Base-by-base conservation (phyloP, 257 asterid species). In the Fraxinus quadrangulata region DNA sequence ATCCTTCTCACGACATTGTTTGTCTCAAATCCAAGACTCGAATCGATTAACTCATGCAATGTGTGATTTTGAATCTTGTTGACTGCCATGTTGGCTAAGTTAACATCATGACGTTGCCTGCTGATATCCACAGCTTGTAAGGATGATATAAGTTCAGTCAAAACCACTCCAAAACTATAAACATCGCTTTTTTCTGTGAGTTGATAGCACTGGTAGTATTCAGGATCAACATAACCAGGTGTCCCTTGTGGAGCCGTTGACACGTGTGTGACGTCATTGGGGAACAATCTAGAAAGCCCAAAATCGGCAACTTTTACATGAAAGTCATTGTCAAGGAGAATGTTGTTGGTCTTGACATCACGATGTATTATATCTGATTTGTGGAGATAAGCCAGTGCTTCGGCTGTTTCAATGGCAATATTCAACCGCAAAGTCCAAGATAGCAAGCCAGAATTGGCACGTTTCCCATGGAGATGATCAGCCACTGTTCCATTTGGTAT, bases 241-340 rank as follows among this genome's bases (percentile, higher is more conserved):
- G 98, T 94, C 36, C 98, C 98, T 65, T 94, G 98, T 12, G 98
- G 98, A 26, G 98, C 98, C 0, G 97, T 94, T 7, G 98, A 94
- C 74, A 94, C 96, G 67, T 94, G 98, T 0, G 98, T 89, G 84
- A 84, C 97, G 21, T 94, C 83, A 9, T 6, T 81, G 0, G 97
- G 98, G 83, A 92, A 94, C 71, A 92, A 77, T 39, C 97, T 78
- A 0, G 97, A 92, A 24, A 94, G 82, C 37, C 98, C 98, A 37
- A 94, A 94, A 81, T 94, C 98, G 9, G 96, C 98, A 75, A 94
- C 97, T 80, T 94, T 94, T 2, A 94, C 98, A 39, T 94, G 96
- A 85, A 92, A 94, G 78, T 92, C 92, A 11, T 85, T 88, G 90
- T 92, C 98, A 0, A 94, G 88, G 13, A 94, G 96, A 30, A 94